Conservation (phyloP, 2,329 filamentous ascomycete genomes). For the Penicillium sp. region DNA sequence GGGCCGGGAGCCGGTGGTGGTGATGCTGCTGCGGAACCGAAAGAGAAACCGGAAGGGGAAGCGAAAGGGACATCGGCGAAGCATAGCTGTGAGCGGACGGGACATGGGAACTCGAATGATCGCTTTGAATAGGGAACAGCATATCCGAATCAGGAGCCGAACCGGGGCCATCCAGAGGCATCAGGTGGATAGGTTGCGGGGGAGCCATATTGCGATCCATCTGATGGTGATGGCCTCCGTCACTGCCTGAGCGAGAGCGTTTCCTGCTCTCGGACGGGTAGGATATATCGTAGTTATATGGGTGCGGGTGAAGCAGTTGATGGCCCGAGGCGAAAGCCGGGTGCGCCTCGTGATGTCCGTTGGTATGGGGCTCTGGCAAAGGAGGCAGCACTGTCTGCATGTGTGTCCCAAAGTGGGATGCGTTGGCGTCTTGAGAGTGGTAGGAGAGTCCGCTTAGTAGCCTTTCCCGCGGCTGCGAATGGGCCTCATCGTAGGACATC, state of each 20-base stretch:
- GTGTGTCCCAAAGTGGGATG: slow-evolving; percentile 36
- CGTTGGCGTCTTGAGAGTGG: slow-evolving; percentile 33
- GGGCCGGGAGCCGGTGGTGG: slow-evolving; percentile 77
- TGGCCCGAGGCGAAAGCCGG: slow-evolving; percentile 32
- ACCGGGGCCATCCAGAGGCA: slow-evolving; percentile 31
- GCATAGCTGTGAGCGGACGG: slow-evolving; percentile 34
- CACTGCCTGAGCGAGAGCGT: slow-evolving; percentile 35
- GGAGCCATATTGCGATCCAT: slow-evolving; percentile 23
- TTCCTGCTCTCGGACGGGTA: slow-evolving; percentile 35
- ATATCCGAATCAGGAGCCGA: slow-evolving; percentile 36
- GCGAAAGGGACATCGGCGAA: slow-evolving; percentile 44
- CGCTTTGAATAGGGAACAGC: slow-evolving; percentile 35
- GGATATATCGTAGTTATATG: slow-evolving; percentile 38
- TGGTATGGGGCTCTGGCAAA: slow-evolving; percentile 30
- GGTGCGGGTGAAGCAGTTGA: slow-evolving; percentile 39
- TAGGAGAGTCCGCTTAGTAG: slow-evolving; percentile 35
- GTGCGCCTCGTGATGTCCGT: slow-evolving; percentile 34
- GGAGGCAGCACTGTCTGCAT: slow-evolving; percentile 36
- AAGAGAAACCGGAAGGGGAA: slow-evolving; percentile 31
- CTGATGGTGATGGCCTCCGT: slow-evolving; percentile 26
- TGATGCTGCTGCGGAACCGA: slow-evolving; percentile 62
- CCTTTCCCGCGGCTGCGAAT: slow-evolving; percentile 40
- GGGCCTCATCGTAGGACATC: slow-evolving; percentile 61
- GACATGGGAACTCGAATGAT: slow-evolving; percentile 30
- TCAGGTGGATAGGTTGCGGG: slow-evolving; percentile 32